Percentiles rank a stretch among this genome's conserved stretches.
Evolutionary conservation across 306 rosid species (phyloP).

Genomic region (Rosa chinensis): DNA sequence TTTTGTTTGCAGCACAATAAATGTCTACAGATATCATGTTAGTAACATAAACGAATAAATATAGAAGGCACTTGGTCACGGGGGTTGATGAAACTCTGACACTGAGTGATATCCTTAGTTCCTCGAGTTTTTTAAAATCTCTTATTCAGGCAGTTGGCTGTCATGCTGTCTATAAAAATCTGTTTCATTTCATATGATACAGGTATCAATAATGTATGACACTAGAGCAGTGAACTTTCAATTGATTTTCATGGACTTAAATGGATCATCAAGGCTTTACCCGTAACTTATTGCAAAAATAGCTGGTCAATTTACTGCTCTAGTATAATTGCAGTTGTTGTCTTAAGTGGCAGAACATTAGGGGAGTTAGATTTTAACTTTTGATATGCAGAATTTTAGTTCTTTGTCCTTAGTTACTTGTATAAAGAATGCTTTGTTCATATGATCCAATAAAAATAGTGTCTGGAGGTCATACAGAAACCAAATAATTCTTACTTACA

Average conservation of each 20-base stretch:
- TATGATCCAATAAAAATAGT: background rate
- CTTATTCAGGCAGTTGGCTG: constrained; percentile 13
- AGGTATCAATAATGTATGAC: background rate
- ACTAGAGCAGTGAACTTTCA: background rate
- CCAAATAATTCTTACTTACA: constrained; percentile 27
- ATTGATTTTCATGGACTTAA: background rate
- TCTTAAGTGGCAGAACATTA: background rate
- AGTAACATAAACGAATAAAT: background rate
- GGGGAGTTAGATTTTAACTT: background rate
- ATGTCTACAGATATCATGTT: background rate
- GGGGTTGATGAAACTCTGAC: background rate
- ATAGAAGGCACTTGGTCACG: background rate
- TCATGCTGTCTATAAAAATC: background rate
- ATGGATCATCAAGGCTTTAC: background rate
- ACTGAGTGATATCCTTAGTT: background rate
- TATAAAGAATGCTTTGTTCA: background rate
- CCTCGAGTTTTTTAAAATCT: background rate
- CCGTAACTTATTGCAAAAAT: background rate
- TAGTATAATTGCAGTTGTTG: background rate
- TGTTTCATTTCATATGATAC: background rate
- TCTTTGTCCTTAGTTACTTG: constrained; percentile 14
- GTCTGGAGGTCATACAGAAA: constrained; percentile 15
- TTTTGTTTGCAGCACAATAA: no score
- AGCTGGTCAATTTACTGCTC: background rate
- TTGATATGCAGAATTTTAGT: constrained; percentile 13